Evolutionary conservation across 2,329 filamentous ascomycete genomes (phyloP).

Genomic region (Pseudogymnoascus sp.): DNA sequence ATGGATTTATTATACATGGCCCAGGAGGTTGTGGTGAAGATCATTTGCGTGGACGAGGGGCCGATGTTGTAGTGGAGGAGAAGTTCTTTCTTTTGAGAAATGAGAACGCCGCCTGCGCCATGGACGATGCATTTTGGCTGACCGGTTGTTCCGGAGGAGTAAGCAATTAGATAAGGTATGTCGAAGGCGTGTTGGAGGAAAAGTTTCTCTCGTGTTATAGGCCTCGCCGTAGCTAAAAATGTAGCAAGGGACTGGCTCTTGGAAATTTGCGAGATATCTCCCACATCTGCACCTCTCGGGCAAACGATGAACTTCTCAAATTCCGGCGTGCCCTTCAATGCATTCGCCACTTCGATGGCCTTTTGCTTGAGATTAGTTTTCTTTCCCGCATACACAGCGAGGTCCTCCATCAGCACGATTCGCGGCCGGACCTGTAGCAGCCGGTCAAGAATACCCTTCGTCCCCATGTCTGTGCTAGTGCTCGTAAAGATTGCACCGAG

Average conservation of each 20-base stretch:
- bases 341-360: conserved; percentile 47
- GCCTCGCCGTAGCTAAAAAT: not conserved
- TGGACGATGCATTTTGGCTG: conserved; percentile 79
- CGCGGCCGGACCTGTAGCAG: conserved; percentile 63
- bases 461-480: conserved; percentile 73
- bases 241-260: conserved; percentile 32
- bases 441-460: conserved; percentile 68
- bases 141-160: conserved; percentile 71
- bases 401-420: conserved; percentile 73
- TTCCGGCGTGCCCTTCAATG: conserved; percentile 51
- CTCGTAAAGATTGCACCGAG: conserved; percentile 68
- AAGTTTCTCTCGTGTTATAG: not conserved
- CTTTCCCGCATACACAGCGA: conserved; percentile 69
- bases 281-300: not conserved
- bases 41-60: conserved; percentile 38
- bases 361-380: conserved; percentile 62
- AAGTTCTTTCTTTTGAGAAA: conserved; percentile 55
- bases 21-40: conserved; percentile 65
- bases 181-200: conserved; percentile 39
- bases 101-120: conserved; percentile 55
- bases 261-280: not conserved
- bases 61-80: conserved; percentile 41
- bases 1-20: conserved; percentile 72
- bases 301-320: conserved; percentile 54
- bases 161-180: conserved; percentile 69